Conservation (phyloP, 2,329 filamentous ascomycete species). For the Nothophoma quercina region DNA sequence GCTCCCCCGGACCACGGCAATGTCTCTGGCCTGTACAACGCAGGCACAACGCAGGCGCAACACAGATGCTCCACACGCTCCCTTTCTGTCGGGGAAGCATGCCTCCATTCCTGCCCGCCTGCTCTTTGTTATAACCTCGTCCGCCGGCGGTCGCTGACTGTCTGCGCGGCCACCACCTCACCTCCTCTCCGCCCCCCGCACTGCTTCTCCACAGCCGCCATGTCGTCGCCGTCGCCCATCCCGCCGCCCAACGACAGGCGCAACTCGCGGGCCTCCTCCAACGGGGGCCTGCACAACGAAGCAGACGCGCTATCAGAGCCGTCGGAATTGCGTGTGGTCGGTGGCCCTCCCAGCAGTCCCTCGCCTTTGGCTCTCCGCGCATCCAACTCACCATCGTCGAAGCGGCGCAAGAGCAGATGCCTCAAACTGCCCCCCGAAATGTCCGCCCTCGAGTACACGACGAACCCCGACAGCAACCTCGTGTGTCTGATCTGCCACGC, state of each 20-base stretch:
- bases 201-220: slow-evolving; percentile 21
- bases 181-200: slow-evolving; percentile 13
- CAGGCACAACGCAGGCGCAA: slow-evolving; percentile 14
- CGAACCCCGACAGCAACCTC: slow-evolving; percentile 65
- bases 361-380: slow-evolving; percentile 50
- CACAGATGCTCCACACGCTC: slow-evolving; percentile 15
- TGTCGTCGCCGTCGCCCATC: slow-evolving; percentile 48
- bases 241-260: slow-evolving; percentile 47
- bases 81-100: slow-evolving; percentile 6
- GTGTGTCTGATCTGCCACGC: slow-evolving; percentile 71
- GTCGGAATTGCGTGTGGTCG: slow-evolving; percentile 43
- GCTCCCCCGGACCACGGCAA: background rate
- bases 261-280: slow-evolving; percentile 45
- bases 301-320: slow-evolving; percentile 24
- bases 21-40: slow-evolving; percentile 15
- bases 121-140: slow-evolving; percentile 6
- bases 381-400: slow-evolving; percentile 48
- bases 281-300: slow-evolving; percentile 32
- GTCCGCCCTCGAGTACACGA: slow-evolving; percentile 65
- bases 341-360: slow-evolving; percentile 48
- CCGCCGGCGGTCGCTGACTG: slow-evolving; percentile 6
- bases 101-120: slow-evolving; percentile 19
- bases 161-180: slow-evolving; percentile 11
- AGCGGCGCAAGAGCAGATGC: slow-evolving; percentile 44
- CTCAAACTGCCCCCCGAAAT: slow-evolving; percentile 59